Conservation (phyloP, 805 yeast species). For the Wickerhamiella nectarea region DNA sequence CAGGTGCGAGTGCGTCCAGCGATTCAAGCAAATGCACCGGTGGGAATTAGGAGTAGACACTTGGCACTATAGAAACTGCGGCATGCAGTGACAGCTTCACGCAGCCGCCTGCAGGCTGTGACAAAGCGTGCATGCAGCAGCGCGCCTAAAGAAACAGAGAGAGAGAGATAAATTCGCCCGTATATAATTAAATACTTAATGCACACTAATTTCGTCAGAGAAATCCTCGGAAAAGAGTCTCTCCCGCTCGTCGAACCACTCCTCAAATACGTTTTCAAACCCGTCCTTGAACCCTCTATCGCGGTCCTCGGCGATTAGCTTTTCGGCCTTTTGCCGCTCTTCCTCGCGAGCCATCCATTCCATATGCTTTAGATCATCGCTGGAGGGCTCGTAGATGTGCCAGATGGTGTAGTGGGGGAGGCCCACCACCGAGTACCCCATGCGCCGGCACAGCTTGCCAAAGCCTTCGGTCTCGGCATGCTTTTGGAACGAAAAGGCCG, state of each 20-base stretch:
- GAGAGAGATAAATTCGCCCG: too few relatives aligned
- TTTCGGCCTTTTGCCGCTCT: constrained; percentile 27
- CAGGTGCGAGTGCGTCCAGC: neutral
- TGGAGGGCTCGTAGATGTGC: constrained; percentile 93
- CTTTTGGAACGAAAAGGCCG: constrained; percentile 86
- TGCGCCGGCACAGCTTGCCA: constrained; percentile 72
- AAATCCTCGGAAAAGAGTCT: constrained; percentile 33
- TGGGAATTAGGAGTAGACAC: too few relatives aligned
- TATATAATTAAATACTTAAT: too few relatives aligned
- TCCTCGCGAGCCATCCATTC: constrained; percentile 33
- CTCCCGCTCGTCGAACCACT: constrained; percentile 61
- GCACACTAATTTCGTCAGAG: neutral
- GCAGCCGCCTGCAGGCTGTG: too few relatives aligned
- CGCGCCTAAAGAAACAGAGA: too few relatives aligned
- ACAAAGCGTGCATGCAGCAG: too few relatives aligned
- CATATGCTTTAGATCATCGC: constrained; percentile 68
- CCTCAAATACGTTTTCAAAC: constrained; percentile 57
- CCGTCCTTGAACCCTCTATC: constrained; percentile 52
- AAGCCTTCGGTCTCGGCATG: constrained; percentile 98
- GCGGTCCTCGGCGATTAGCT: constrained; percentile 24
- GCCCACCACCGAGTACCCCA: constrained; percentile 81
- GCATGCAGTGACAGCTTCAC: too few relatives aligned
- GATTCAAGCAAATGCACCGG: too few relatives aligned
- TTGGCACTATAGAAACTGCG: too few relatives aligned
- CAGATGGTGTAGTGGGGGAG: constrained; percentile 90